Conservation (phyloP, 176 grass and related monocot species). For the Neostapfia colusana region DNA sequence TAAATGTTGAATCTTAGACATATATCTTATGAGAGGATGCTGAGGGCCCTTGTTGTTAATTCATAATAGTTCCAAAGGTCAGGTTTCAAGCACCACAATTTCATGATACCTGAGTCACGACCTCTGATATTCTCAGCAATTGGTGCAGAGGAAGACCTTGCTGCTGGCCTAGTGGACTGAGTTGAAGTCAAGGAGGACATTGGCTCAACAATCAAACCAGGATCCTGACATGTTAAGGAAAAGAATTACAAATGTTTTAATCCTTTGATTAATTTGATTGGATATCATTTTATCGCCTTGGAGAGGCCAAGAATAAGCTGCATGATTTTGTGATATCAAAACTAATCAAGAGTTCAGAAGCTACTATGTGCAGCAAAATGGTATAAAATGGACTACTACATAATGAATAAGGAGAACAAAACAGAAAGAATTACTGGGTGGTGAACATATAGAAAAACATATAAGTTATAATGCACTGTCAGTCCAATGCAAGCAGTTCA, state of each 20-base stretch:
- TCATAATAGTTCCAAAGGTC: conserved; percentile 20
- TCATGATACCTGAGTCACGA: conserved; percentile 58
- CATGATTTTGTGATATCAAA: conserved; percentile 4
- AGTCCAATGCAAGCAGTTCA: conserved; percentile 2
- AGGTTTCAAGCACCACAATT: conserved; percentile 9
- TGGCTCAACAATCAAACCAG: conserved; percentile 67
- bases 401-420: background rate
- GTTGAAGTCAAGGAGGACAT: conserved; percentile 68
- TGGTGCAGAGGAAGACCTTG: conserved; percentile 58
- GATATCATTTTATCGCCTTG: conserved; percentile 9
- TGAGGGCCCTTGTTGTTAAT: background rate
- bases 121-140: conserved; percentile 52
- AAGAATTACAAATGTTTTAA: conserved; percentile 6
- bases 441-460: background rate
- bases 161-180: conserved; percentile 49
- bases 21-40: background rate
- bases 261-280: background rate
- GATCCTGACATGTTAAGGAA: conserved; percentile 57
- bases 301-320: conserved; percentile 8
- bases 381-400: background rate
- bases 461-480: conserved; percentile 5
- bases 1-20: conserved; percentile 35
- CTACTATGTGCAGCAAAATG: conserved; percentile 12
- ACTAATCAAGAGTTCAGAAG: background rate
- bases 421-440: background rate